Conservation (phyloP, 2,329 filamentous ascomycete genomes). For the Trichophyton verrucosum region DNA sequence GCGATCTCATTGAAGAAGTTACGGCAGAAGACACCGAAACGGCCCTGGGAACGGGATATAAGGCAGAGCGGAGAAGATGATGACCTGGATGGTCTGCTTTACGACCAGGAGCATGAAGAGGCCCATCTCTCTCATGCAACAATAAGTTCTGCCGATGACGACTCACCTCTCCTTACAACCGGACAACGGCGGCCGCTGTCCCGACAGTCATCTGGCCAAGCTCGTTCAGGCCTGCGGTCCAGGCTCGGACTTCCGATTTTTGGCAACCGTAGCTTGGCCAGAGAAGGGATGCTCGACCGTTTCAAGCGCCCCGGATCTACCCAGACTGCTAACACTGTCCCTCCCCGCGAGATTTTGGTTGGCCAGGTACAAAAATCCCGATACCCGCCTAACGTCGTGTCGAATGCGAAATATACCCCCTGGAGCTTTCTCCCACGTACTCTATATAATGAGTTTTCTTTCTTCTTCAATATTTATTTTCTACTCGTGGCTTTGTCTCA, state of each 20-base stretch:
- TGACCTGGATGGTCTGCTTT: conserved; percentile 55
- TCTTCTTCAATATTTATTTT: conserved; percentile 99
- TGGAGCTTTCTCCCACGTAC: conserved; percentile 90
- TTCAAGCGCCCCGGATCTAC: conserved; percentile 21
- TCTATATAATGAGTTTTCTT: conserved; percentile 96
- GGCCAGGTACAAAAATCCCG: conserved; percentile 59
- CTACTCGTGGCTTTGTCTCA: conserved; percentile 89
- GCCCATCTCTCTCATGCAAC: conserved; percentile 50
- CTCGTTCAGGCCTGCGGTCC: conserved; percentile 39
- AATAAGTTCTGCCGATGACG: conserved; percentile 49
- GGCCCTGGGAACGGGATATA: conserved; percentile 22
- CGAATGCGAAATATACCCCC: conserved; percentile 94
- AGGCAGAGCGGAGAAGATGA: conserved; percentile 26
- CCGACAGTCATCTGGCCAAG: conserved; percentile 19
- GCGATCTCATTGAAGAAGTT: conserved; percentile 39
- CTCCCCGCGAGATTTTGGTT: conserved; percentile 63
- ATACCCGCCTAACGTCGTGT: conserved; percentile 83
- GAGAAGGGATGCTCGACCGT: conserved; percentile 7
- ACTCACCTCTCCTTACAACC: conserved; percentile 57
- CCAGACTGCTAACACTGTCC: conserved; percentile 18
- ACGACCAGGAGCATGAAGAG: conserved; percentile 45
- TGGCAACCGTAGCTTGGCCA: conserved; percentile 15
- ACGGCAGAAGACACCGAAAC: conserved; percentile 37
- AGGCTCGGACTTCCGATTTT: conserved; percentile 54
- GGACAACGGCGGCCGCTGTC: conserved; percentile 29